phyloP scores from a whole-genome alignment of 2,329 filamentous ascomycete genomes.

The Sporothrix variecibatus region DNA sequence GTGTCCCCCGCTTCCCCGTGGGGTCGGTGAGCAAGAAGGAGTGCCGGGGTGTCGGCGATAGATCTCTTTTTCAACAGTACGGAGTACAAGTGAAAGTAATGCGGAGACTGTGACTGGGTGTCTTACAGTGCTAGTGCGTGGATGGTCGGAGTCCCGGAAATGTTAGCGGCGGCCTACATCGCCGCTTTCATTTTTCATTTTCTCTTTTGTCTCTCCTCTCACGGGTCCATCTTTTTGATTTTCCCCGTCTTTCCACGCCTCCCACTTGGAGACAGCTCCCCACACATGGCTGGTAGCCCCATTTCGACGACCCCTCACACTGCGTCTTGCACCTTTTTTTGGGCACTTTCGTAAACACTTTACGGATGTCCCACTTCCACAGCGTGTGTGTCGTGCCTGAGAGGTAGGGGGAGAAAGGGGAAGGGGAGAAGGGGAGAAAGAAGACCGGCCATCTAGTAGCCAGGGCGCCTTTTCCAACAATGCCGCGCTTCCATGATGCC shows the following conservation, averaged over 20 bases:
- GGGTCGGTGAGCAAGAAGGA: background rate
- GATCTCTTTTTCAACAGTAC: too few species aligned
- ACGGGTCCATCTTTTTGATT: background rate
- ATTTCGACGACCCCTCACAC: background rate
- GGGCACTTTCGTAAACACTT: background rate
- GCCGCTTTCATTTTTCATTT: background rate
- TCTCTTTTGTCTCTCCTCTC: background rate
- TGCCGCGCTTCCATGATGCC: constrained; percentile 14
- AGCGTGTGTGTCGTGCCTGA: background rate
- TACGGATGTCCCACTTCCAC: constrained; percentile 13
- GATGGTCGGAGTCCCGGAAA: constrained; percentile 10
- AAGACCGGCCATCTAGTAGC: background rate
- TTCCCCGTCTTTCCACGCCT: background rate
- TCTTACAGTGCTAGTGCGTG: background rate
- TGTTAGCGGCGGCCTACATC: background rate
- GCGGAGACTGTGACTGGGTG: background rate
- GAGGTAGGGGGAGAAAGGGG: too few species aligned
- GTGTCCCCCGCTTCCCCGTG: background rate
- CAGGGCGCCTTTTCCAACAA: background rate
- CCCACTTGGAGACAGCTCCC: background rate
- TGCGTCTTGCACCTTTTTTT: background rate
- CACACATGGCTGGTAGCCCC: background rate
- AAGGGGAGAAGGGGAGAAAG: background rate
- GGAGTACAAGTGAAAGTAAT: background rate
- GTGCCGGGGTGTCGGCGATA: background rate